Conservation (phyloP, 75 land plant species). For the Larix kaempferi region DNA sequence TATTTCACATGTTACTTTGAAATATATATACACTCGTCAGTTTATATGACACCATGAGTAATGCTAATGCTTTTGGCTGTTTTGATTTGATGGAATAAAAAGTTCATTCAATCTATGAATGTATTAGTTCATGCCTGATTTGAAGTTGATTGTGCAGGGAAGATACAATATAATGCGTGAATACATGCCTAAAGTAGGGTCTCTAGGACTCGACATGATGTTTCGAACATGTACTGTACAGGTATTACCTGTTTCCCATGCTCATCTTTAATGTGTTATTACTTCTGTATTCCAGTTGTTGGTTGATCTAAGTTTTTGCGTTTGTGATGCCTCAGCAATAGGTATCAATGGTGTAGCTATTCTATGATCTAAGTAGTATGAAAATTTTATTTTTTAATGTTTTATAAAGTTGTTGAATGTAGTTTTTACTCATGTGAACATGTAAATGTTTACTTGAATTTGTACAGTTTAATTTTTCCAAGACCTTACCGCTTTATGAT, state of each 20-base stretch:
- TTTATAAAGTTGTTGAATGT: too few species aligned
- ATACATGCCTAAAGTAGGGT: constrained; percentile 98
- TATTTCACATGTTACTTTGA: constrained; percentile 2
- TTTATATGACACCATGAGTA: background rate
- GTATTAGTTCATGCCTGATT: background rate
- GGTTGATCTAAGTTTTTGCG: background rate
- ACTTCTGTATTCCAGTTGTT: background rate
- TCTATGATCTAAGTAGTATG: background rate
- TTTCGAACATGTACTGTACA: constrained; percentile 99
- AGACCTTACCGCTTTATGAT: too few species aligned
- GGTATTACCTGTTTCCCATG: constrained; percentile 30
- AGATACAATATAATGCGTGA: constrained; percentile 96
- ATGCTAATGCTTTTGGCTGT: background rate
- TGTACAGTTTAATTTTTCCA: too few species aligned
- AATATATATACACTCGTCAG: background rate
- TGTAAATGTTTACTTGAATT: too few species aligned
- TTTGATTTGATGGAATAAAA: background rate
- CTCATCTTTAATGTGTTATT: background rate
- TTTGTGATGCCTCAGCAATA: background rate
- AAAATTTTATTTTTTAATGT: background rate
- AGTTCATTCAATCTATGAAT: background rate
- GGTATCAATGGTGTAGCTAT: background rate
- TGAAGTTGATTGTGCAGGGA: constrained; percentile 53
- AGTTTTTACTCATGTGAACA: too few species aligned
- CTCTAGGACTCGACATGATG: constrained; percentile 98